A percentile compares a stretch with the other conserved stretches of the same genome.
Evolutionary conservation across 257 asterid genomes (phyloP).

Genomic region (Nemophila menziesii): DNA sequence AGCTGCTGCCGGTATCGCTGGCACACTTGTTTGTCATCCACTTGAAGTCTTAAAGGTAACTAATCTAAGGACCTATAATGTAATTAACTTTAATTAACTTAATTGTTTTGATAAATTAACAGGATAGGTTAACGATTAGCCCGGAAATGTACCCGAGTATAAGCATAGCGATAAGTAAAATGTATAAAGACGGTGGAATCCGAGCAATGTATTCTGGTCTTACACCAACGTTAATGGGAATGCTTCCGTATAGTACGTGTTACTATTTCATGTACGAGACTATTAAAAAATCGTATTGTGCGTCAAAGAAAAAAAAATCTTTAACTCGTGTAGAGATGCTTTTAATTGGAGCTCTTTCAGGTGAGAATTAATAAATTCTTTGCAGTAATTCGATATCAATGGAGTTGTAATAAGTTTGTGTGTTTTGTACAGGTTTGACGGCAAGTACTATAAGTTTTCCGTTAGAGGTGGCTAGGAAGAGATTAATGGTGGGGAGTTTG

Average conservation of each 20-base stretch:
- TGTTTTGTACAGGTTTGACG: slow-evolving; percentile 57
- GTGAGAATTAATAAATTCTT: too few species aligned
- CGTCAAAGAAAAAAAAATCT: slow-evolving; percentile 43
- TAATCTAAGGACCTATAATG: neutral
- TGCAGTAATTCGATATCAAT: too few species aligned
- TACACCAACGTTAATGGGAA: slow-evolving; percentile 76
- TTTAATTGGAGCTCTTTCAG: slow-evolving; percentile 86
- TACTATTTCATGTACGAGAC: slow-evolving; percentile 94
- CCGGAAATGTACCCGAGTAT: slow-evolving; percentile 72
- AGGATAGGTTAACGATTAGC: slow-evolving; percentile 88
- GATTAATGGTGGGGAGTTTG: slow-evolving; percentile 84
- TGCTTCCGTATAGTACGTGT: slow-evolving; percentile 97
- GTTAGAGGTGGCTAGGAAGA: slow-evolving; percentile 87
- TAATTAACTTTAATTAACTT: neutral
- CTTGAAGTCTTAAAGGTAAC: slow-evolving; percentile 91
- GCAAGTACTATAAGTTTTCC: slow-evolving; percentile 96
- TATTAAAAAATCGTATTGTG: slow-evolving; percentile 76
- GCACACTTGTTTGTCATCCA: slow-evolving; percentile 94
- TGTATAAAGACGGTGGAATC: slow-evolving; percentile 62
- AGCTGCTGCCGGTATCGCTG: slow-evolving; percentile 86
- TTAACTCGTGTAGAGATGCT: slow-evolving; percentile 76
- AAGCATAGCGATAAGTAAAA: slow-evolving; percentile 53
- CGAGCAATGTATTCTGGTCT: slow-evolving; percentile 67
- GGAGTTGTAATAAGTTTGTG: too few species aligned
- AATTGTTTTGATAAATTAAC: slow-evolving; percentile 18